Conservation (phyloP, 768 basidiomycete genomes). For the Lentinula edodes region DNA sequence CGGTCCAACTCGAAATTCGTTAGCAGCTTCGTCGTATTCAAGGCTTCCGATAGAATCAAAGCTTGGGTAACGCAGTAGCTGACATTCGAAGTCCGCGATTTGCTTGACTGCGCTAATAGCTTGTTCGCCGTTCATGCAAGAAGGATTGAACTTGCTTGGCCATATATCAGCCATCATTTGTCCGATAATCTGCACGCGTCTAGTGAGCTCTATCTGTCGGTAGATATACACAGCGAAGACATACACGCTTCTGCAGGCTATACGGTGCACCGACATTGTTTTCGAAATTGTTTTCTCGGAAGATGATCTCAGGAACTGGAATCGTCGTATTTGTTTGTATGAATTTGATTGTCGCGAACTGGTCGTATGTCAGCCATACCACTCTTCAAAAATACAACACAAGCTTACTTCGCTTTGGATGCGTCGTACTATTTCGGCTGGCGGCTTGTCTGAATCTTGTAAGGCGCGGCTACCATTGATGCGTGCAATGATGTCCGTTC, state of each 20-base stretch:
- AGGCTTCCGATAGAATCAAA: background rate
- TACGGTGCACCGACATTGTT: background rate
- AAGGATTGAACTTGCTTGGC: background rate
- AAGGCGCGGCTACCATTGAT: background rate
- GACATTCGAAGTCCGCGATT: background rate
- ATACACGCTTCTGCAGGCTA: background rate
- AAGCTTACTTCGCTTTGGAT: background rate
- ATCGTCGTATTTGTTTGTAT: background rate
- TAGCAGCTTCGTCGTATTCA: background rate
- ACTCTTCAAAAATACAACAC: background rate
- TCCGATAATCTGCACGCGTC: background rate
- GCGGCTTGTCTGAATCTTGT: background rate
- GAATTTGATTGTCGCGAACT: background rate
- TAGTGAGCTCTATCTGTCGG: background rate
- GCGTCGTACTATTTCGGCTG: background rate
- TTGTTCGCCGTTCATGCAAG: background rate
- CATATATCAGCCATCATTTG: background rate
- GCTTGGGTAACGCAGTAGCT: background rate
- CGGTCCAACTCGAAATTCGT: background rate
- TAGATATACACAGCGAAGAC: background rate
- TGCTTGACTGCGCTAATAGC: background rate
- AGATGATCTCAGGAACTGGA: background rate
- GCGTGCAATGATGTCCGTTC: background rate
- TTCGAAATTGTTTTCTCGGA: background rate
- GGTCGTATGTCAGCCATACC: background rate